These are phyloP conservation scores for Acanthamoeba healyi DNA, from an alignment of 208 protist species.

Conservation along the genomic window DNA sequence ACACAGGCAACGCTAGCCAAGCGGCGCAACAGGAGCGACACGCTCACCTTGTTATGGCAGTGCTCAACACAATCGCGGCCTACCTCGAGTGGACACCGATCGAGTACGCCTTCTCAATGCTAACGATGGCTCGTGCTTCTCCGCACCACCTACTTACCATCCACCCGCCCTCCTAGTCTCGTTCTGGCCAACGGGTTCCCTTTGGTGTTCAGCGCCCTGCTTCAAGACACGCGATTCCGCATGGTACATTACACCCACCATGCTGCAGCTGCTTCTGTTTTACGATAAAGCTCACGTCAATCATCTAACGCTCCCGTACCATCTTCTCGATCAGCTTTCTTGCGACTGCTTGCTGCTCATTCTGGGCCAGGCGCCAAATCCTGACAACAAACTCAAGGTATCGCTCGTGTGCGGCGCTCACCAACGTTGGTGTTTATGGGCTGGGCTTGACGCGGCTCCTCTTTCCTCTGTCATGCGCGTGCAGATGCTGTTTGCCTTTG, in stretches of 20 bases:
- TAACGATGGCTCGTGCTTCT: no score
- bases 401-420: not conserved
- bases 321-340: not conserved
- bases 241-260: no score
- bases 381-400: not conserved
- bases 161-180: not conserved
- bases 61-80: not conserved
- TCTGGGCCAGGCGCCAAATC: not conserved
- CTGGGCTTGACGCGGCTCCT: not conserved
- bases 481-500: not conserved
- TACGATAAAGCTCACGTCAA: no score
- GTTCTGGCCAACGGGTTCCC: not conserved
- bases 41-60: not conserved
- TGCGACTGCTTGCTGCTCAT: not conserved
- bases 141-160: no score
- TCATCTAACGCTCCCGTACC: no score
- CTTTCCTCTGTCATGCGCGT: not conserved
- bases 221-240: not conserved
- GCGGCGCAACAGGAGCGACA: not conserved
- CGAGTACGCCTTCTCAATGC: no score
- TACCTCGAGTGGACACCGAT: constrained; percentile 16
- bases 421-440: no score
- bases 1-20: not conserved
- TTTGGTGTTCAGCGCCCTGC: not conserved
- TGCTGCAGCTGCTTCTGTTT: no score